Evolutionary conservation across 2,329 filamentous ascomycete genomes (phyloP).

Genomic region (Lojkania enalia): DNA sequence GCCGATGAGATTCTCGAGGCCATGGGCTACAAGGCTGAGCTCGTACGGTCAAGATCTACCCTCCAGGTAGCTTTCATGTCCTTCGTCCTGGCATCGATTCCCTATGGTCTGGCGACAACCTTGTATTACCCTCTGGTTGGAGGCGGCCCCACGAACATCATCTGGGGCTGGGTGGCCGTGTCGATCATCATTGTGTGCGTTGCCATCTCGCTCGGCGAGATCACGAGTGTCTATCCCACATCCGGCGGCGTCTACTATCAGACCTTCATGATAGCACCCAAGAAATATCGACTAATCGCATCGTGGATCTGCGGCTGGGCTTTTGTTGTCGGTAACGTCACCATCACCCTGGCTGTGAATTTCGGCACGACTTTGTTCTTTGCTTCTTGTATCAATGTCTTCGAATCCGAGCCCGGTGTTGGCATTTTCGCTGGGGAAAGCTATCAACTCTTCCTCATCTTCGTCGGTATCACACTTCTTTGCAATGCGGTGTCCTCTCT

Average conservation of each 20-base stretch:
- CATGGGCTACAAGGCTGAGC: conserved; percentile 68
- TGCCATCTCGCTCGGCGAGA: conserved; percentile 71
- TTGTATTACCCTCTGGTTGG: conserved; percentile 67
- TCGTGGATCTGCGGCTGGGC: conserved; percentile 77
- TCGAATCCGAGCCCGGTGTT: conserved; percentile 51
- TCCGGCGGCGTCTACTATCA: conserved; percentile 79
- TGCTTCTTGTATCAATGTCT: conserved; percentile 60
- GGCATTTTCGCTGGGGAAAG: conserved; percentile 50
- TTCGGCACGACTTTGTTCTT: conserved; percentile 67
- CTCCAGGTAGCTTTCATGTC: conserved; percentile 75
- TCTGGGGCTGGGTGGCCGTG: conserved; percentile 73
- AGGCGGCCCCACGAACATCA: conserved; percentile 69
- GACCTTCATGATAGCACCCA: conserved; percentile 71
- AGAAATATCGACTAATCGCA: conserved; percentile 62
- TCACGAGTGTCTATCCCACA: conserved; percentile 76
- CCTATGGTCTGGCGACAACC: conserved; percentile 73
- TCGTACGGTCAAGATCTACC: conserved; percentile 67
- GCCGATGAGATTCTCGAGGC: conserved; percentile 66
- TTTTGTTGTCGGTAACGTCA: conserved; percentile 78
- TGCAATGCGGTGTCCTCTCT: conserved; percentile 57
- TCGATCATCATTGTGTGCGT: conserved; percentile 71
- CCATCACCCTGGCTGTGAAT: conserved; percentile 80
- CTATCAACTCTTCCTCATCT: conserved; percentile 55
- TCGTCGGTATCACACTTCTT: conserved; percentile 54
- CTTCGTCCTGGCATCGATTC: conserved; percentile 74